Conservation (phyloP, 1,139 yeast genomes). For the Zygosaccharomyces pseudobailii region DNA sequence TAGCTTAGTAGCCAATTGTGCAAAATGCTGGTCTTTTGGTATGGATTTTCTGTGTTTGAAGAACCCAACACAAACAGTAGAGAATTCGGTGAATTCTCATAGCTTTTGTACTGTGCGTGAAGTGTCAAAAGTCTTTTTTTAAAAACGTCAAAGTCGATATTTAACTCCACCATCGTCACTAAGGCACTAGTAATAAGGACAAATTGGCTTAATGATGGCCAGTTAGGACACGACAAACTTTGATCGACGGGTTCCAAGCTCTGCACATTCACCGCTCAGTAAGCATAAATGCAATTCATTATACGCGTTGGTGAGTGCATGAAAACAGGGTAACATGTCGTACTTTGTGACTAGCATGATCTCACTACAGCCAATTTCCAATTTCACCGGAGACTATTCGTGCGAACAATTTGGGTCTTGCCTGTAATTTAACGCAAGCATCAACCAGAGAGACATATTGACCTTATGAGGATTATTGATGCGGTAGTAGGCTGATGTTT, state of each 20-base stretch:
- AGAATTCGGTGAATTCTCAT: slow-evolving; percentile 49
- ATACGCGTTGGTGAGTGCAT: not conserved
- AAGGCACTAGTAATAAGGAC: not conserved
- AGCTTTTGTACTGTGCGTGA: slow-evolving; percentile 31
- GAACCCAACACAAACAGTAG: slow-evolving; percentile 74
- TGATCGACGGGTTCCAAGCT: not conserved
- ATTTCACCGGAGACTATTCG: too few relatives aligned
- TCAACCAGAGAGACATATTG: too few relatives aligned
- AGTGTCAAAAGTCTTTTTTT: slow-evolving; percentile 33
- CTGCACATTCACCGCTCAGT: not conserved
- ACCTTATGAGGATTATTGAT: too few relatives aligned
- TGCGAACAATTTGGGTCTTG: too few relatives aligned
- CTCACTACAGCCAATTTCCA: too few relatives aligned
- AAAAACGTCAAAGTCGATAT: slow-evolving; percentile 42
- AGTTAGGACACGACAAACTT: not conserved
- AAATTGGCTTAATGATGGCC: not conserved
- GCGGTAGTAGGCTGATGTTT: too few relatives aligned
- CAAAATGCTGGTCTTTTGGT: slow-evolving; percentile 79
- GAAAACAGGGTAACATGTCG: not conserved
- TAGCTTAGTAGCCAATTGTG: slow-evolving; percentile 94
- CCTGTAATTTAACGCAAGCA: too few relatives aligned
- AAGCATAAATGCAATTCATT: not conserved
- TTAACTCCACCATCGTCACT: slow-evolving; percentile 24
- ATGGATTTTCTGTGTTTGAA: slow-evolving; percentile 81
- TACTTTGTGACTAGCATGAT: not conserved